Evolutionary conservation across 1,139 yeast genomes (phyloP).

Genomic region (Blastobotrys aristatus): DNA sequence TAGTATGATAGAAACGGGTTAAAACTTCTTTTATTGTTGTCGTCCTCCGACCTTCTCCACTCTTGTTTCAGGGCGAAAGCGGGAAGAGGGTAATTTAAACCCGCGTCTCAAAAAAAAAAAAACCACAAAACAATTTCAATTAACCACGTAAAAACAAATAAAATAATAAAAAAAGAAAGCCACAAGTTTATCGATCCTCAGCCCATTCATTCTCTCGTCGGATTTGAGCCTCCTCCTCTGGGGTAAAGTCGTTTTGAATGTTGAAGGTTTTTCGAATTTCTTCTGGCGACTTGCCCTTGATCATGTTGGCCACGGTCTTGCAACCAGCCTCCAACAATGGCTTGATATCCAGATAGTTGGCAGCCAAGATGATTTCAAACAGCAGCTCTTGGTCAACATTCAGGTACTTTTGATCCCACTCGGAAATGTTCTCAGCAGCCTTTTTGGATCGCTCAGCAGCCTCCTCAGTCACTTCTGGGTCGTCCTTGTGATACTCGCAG

Average conservation of each 20-base stretch:
- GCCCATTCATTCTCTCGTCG: conserved; percentile 98
- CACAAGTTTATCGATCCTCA: conserved; percentile 66
- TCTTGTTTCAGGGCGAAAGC: too few species aligned
- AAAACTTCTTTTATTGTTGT: too few species aligned
- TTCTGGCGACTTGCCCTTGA: conserved; percentile 91
- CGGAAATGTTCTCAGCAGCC: conserved; percentile 51
- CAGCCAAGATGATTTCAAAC: conserved; percentile 92
- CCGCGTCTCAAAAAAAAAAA: too few species aligned
- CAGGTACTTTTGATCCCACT: conserved; percentile 95
- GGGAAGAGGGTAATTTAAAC: too few species aligned
- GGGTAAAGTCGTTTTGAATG: conserved; percentile 92
- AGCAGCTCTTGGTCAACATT: conserved; percentile 98
- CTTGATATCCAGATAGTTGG: conserved; percentile 89
- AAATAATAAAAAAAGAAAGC: neutral
- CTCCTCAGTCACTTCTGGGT: conserved; percentile 55
- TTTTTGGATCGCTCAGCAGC: conserved; percentile 45
- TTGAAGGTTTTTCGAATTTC: conserved; percentile 95
- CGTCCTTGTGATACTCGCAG: conserved; percentile 95
- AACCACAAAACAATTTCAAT: neutral
- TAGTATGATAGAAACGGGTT: too few species aligned
- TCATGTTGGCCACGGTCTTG: conserved; percentile 97
- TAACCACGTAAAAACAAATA: neutral
- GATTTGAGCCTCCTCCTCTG: conserved; percentile 92
- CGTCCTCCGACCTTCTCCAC: too few species aligned
- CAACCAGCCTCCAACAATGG: conserved; percentile 94